These are phyloP conservation scores for Penicillium fuscoglaucum DNA, from an alignment of 2,329 filamentous ascomycete genomes.

Conservation along the genomic window DNA sequence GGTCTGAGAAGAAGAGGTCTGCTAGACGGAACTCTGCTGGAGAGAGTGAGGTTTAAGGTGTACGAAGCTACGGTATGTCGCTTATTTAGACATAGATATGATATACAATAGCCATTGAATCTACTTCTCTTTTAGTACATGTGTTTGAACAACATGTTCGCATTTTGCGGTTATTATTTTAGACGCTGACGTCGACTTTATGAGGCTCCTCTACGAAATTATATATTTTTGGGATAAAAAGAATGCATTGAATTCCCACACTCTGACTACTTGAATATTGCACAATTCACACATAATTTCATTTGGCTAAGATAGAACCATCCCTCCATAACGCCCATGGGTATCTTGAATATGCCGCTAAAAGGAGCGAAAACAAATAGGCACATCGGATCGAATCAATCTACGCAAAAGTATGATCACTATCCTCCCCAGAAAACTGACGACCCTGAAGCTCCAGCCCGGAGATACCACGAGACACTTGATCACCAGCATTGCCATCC, in stretches of 20 bases:
- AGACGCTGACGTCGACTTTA: too few relatives aligned
- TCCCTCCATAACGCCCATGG: conserved; percentile 5
- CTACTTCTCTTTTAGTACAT: background rate
- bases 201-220: too few relatives aligned
- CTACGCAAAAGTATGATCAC: background rate
- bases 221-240: background rate
- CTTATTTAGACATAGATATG: background rate
- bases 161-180: background rate
- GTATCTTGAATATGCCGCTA: conserved; percentile 10
- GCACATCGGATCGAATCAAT: background rate
- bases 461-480: background rate
- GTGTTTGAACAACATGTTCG: too few relatives aligned
- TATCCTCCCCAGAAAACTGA: background rate
- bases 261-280: background rate
- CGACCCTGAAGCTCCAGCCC: background rate
- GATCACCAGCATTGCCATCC: background rate
- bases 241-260: background rate
- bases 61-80: background rate
- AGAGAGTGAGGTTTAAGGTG: conserved; percentile 2
- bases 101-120: background rate
- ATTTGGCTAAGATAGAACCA: background rate
- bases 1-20: conserved; percentile 22
- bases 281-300: background rate
- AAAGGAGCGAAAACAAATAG: background rate
- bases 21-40: background rate